Conservation (phyloP, 1,284 basidiomycete genomes). For the Irpex sp. region DNA sequence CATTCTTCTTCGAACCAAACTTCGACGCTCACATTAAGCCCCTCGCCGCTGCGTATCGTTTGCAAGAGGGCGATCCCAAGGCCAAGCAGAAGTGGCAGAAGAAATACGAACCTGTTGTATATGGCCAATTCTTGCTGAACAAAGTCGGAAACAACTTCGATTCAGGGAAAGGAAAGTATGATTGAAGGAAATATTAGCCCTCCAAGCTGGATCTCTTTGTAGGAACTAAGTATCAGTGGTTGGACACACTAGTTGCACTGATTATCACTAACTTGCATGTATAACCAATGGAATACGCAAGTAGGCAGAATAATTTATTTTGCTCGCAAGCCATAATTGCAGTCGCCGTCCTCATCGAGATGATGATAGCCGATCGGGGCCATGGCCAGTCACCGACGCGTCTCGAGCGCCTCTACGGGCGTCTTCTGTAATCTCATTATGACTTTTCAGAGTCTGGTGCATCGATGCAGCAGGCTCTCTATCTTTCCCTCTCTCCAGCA, state of each 20-base stretch:
- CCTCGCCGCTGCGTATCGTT: conserved; percentile 49
- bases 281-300: too few species aligned
- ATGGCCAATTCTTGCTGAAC: conserved; percentile 70
- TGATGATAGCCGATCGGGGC: neutral
- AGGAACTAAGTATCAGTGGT: too few species aligned
- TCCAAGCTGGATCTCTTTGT: too few species aligned
- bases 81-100: conserved; percentile 14
- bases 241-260: too few species aligned
- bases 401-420: conserved; percentile 25
- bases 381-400: neutral
- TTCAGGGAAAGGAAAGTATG: conserved; percentile 38
- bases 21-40: conserved; percentile 65
- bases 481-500: conserved; percentile 4
- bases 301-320: too few species aligned
- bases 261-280: too few species aligned
- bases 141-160: conserved; percentile 74
- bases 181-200: conserved; percentile 13
- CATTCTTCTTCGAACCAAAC: conserved; percentile 87
- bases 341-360: neutral
- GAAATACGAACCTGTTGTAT: conserved; percentile 50
- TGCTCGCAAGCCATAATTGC: neutral
- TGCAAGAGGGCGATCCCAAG: conserved; percentile 31
- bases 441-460: conserved; percentile 11
- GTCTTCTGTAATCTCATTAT: conserved; percentile 2
- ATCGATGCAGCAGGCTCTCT: conserved; percentile 9